phyloP scores from a whole-genome alignment of 2,329 filamentous ascomycete genomes.

The Aureobasidium leucospermi region DNA sequence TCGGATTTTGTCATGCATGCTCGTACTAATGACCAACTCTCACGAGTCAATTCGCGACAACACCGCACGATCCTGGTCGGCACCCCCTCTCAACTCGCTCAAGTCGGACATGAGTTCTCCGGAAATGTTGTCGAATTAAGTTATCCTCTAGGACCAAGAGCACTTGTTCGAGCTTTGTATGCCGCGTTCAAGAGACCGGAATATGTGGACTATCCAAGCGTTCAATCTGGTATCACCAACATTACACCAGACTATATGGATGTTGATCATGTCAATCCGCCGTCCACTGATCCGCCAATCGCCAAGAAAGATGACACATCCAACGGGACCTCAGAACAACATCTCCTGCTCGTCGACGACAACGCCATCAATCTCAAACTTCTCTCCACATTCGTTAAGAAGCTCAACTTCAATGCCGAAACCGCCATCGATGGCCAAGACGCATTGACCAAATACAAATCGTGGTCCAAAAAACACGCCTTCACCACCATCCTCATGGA shows the following conservation, averaged over 20 bases:
- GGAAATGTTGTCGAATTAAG: neutral
- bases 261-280: no score
- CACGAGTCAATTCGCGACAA: neutral
- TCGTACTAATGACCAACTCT: neutral
- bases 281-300: no score
- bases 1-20: neutral
- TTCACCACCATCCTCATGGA: conserved; percentile 16
- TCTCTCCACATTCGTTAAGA: neutral
- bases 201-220: no score
- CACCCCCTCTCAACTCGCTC: neutral
- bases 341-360: conserved; percentile 9
- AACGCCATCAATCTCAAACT: conserved; percentile 7
- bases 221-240: no score
- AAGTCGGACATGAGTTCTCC: neutral
- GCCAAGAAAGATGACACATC: no score
- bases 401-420: neutral
- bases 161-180: neutral
- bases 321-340: no score
- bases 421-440: neutral
- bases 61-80: neutral
- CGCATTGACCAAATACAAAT: neutral
- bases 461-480: no score
- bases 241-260: no score
- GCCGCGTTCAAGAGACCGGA: neutral
- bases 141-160: neutral